Evolutionary conservation across 2,329 filamentous ascomycete species (phyloP).

Genomic region (Magnaporthiopsis incrustans): DNA sequence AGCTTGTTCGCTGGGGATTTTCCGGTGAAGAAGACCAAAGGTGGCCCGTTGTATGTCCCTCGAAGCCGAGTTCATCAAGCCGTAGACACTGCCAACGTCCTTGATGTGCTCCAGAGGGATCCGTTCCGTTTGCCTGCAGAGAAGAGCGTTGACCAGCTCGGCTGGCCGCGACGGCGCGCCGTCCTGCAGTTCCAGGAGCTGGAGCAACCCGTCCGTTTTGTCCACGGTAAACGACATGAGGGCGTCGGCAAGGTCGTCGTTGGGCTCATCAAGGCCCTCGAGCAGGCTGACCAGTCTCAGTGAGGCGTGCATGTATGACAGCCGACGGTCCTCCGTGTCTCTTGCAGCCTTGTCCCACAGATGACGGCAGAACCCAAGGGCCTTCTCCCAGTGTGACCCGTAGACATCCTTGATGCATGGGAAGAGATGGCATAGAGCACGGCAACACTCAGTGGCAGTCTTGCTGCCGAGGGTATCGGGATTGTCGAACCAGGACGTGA

Average conservation of each 20-base stretch:
- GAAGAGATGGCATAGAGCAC: conserved; percentile 53
- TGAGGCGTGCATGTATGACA: conserved; percentile 63
- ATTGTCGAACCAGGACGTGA: conserved; percentile 62
- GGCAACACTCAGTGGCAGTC: conserved; percentile 43
- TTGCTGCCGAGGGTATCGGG: conserved; percentile 33
- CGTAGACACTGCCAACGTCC: conserved; percentile 62
- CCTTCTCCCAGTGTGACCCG: conserved; percentile 74
- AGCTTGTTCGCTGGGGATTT: conserved; percentile 72
- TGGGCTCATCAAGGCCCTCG: conserved; percentile 59
- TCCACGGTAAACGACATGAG: conserved; percentile 51
- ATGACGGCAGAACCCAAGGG: conserved; percentile 48
- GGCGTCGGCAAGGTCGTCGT: conserved; percentile 78
- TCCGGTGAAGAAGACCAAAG: conserved; percentile 70
- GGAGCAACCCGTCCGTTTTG: conserved; percentile 51
- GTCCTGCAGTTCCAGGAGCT: conserved; percentile 50
- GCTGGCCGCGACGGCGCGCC: conserved; percentile 52
- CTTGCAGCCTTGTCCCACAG: conserved; percentile 45
- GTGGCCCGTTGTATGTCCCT: conserved; percentile 69
- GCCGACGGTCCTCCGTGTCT: conserved; percentile 34
- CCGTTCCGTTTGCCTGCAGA: conserved; percentile 61
- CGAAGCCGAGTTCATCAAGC: conserved; percentile 68
- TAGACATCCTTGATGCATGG: conserved; percentile 75
- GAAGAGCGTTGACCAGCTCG: conserved; percentile 65
- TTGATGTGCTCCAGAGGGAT: conserved; percentile 54
- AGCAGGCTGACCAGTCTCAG: conserved; percentile 62